Percentiles rank a stretch among this genome's conserved stretches.
Evolutionary conservation across 257 asterid species (phyloP).

Genomic region (Ligustrum vulgare): DNA sequence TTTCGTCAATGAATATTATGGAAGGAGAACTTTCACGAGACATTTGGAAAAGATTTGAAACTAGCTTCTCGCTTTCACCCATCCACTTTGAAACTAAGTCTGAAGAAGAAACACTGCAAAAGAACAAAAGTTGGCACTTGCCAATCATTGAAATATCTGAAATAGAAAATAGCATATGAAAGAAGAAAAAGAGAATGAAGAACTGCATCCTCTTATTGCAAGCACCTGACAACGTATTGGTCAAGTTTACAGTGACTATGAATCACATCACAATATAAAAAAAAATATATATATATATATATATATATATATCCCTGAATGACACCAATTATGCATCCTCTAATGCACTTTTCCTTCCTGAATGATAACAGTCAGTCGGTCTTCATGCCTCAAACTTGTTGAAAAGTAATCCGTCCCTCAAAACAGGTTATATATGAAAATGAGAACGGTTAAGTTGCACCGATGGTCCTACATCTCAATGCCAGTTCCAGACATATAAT

Average conservation of each 20-base stretch:
- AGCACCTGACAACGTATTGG: neutral
- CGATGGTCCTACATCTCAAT: neutral
- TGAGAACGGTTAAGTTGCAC: neutral
- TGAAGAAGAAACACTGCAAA: slow-evolving; percentile 88
- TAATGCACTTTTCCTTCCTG: neutral
- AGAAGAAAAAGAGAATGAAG: neutral
- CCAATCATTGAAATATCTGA: slow-evolving; percentile 33
- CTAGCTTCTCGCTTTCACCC: slow-evolving; percentile 99
- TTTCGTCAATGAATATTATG: slow-evolving; percentile 90
- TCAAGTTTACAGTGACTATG: neutral
- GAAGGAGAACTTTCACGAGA: slow-evolving; percentile 98
- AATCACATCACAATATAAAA: neutral
- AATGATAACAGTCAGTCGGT: neutral
- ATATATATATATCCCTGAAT: neutral
- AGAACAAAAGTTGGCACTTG: slow-evolving; percentile 57
- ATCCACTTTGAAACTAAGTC: slow-evolving; percentile 99
- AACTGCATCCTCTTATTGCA: neutral
- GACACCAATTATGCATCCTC: neutral
- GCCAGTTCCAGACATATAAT: neutral
- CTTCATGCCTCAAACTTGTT: neutral
- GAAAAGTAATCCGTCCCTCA: neutral
- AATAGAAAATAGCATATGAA: slow-evolving; percentile 5
- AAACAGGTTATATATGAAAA: neutral
- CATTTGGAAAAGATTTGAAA: slow-evolving; percentile 95
- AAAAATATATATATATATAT: too few relatives aligned